Evolutionary conservation across 352 stramenopile species (phyloP).

Genomic region (Globisporangium camurandrum): DNA sequence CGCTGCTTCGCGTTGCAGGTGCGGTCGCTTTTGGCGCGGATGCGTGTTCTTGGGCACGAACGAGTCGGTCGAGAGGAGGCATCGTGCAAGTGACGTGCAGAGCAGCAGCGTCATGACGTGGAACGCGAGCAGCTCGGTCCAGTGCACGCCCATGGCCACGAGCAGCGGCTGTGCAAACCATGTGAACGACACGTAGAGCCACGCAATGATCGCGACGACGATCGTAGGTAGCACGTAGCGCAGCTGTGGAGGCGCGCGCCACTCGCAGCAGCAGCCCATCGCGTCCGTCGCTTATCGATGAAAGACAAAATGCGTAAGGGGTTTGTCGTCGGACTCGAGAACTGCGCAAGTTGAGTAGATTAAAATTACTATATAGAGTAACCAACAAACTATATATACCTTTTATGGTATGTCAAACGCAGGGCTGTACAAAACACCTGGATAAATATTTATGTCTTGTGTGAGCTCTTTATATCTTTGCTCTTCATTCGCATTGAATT

Average conservation of each 20-base stretch:
- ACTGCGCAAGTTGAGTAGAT: no score
- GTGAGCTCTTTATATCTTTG: no score
- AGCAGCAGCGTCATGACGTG: slow-evolving; percentile 50
- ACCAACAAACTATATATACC: no score
- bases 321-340: no score
- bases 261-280: slow-evolving; percentile 69
- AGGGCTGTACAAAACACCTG: no score
- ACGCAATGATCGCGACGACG: slow-evolving; percentile 43
- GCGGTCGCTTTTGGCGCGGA: slow-evolving; percentile 12
- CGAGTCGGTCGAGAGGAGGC: slow-evolving; percentile 43
- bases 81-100: slow-evolving; percentile 47
- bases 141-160: slow-evolving; percentile 16
- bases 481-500: no score
- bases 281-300: neutral
- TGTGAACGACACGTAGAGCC: slow-evolving; percentile 58
- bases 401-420: no score
- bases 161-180: slow-evolving; percentile 46
- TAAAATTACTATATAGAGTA: no score
- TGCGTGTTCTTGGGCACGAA: slow-evolving; percentile 32
- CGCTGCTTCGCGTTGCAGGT: slow-evolving; percentile 1
- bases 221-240: slow-evolving; percentile 49
- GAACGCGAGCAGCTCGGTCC: slow-evolving; percentile 38
- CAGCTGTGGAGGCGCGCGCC: slow-evolving; percentile 33
- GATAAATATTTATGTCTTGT: no score
- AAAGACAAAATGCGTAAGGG: no score